phyloP scores from a whole-genome alignment of 2,329 filamentous ascomycete species.

The Microdochium trichocladiopsis region DNA sequence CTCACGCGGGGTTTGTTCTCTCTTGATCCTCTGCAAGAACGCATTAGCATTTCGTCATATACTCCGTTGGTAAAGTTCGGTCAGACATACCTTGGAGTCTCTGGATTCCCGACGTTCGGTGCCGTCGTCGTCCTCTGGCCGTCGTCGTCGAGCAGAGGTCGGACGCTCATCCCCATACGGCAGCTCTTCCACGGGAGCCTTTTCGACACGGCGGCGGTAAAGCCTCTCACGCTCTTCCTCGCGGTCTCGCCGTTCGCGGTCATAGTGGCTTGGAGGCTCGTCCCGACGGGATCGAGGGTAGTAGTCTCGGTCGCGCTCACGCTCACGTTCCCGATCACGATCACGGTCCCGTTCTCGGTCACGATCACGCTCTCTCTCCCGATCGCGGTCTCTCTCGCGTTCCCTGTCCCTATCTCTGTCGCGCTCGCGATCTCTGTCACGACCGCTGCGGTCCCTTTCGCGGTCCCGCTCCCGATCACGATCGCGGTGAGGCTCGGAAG shows the following conservation, averaged over 20 bases:
- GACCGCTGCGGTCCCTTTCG: conserved; percentile 20
- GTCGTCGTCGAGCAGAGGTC: conserved; percentile 62
- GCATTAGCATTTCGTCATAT: conserved; percentile 3
- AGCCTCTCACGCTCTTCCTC: conserved; percentile 86
- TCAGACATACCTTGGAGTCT: conserved; percentile 53
- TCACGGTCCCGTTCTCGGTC: conserved; percentile 26
- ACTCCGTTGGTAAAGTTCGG: background rate
- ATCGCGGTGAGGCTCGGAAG: conserved; percentile 37
- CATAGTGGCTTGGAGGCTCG: conserved; percentile 62
- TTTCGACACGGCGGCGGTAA: conserved; percentile 66
- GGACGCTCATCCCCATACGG: conserved; percentile 78
- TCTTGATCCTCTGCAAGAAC: conserved; percentile 44
- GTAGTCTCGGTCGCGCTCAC: conserved; percentile 41
- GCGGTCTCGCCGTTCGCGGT: conserved; percentile 78
- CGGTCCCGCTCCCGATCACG: conserved; percentile 30
- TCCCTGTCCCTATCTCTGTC: conserved; percentile 30
- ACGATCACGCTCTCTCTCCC: conserved; percentile 17
- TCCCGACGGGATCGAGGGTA: conserved; percentile 49
- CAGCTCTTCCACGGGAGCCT: conserved; percentile 76
- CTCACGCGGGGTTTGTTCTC: conserved; percentile 53
- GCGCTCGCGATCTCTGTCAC: conserved; percentile 35
- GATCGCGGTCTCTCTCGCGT: conserved; percentile 22
- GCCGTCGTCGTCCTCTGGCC: conserved; percentile 71
- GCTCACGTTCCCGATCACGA: conserved; percentile 25
- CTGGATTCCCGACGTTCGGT: conserved; percentile 57